Evolutionary conservation across 441 rosid genomes (phyloP).

Genomic region (Erysimum pusillum): DNA sequence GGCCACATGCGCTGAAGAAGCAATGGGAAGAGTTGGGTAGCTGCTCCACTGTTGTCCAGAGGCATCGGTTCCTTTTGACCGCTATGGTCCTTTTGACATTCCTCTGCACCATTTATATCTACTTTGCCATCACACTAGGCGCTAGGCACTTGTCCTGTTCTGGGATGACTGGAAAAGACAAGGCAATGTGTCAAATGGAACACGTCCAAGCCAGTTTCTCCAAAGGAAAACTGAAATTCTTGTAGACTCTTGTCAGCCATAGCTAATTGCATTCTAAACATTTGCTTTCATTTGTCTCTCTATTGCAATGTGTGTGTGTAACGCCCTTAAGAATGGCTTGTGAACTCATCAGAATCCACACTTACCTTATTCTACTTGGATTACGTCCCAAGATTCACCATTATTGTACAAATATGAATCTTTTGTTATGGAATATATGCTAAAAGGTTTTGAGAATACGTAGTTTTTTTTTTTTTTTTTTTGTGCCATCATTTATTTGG

Average conservation of each 20-base stretch:
- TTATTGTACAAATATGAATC: conserved; percentile 27
- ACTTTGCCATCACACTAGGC: conserved; percentile 89
- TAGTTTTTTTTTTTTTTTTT: neutral
- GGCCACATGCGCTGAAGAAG: conserved; percentile 72
- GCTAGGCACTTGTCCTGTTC: conserved; percentile 61
- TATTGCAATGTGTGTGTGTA: conserved; percentile 34
- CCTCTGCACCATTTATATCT: conserved; percentile 87
- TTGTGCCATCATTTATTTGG: neutral
- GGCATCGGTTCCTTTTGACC: conserved; percentile 87
- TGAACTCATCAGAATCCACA: conserved; percentile 1
- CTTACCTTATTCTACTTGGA: conserved; percentile 17
- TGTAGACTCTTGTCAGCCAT: conserved; percentile 44
- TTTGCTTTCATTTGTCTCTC: conserved; percentile 7
- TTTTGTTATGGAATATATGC: conserved; percentile 24
- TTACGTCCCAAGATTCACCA: conserved; percentile 15
- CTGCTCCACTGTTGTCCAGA: conserved; percentile 71
- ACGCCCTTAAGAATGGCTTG: conserved; percentile 24
- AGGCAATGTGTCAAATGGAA: conserved; percentile 65
- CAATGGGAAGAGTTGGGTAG: conserved; percentile 82
- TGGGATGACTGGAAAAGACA: conserved; percentile 62
- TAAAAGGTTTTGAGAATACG: conserved; percentile 5
- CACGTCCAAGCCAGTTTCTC: conserved; percentile 58
- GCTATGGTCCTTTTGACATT: conserved; percentile 78
- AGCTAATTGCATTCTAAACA: conserved; percentile 29
- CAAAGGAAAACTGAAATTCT: conserved; percentile 76